A percentile compares a stretch with the other conserved stretches of the same genome.
These are phyloP conservation scores for Scalesia atractyloides DNA, from an alignment of 129 eudicot species.

Conservation along the genomic window DNA sequence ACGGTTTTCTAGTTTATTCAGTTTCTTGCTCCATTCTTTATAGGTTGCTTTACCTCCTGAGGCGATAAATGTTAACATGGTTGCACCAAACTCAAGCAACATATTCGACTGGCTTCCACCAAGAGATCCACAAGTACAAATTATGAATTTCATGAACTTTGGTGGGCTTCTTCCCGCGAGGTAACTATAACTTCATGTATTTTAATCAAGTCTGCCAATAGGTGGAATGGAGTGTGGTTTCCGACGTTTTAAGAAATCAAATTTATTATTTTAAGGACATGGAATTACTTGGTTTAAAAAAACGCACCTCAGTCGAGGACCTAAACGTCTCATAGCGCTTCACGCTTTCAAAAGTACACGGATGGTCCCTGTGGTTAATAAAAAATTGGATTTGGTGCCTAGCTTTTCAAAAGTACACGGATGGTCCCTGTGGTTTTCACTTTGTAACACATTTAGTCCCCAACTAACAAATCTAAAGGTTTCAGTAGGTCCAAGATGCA, in stretches of 20 bases:
- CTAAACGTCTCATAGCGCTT: no score
- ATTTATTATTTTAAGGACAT: not conserved
- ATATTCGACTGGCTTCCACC: conserved; percentile 70
- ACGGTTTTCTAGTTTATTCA: not conserved
- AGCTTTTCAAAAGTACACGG: no score
- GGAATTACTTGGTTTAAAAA: not conserved
- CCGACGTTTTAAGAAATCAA: not conserved
- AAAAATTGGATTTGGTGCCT: no score
- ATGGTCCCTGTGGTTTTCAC: no score
- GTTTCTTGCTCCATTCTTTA: not conserved
- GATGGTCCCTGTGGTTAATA: no score
- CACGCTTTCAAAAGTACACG: no score
- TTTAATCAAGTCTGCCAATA: not conserved
- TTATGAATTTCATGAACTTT: conserved; percentile 60
- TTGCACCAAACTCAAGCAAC: conserved; percentile 39
- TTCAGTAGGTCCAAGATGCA: no score
- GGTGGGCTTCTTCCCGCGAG: conserved; percentile 59
- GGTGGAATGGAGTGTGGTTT: not conserved
- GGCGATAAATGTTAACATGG: conserved; percentile 37
- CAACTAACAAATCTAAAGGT: no score
- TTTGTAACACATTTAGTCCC: no score
- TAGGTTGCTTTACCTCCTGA: conserved; percentile 46
- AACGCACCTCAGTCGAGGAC: no score
- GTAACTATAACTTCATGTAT: conserved; percentile 27
- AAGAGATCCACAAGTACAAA: conserved; percentile 70